phyloP scores from a whole-genome alignment of 176 grass and related monocot genomes.

The Paspalum vaginatum region DNA sequence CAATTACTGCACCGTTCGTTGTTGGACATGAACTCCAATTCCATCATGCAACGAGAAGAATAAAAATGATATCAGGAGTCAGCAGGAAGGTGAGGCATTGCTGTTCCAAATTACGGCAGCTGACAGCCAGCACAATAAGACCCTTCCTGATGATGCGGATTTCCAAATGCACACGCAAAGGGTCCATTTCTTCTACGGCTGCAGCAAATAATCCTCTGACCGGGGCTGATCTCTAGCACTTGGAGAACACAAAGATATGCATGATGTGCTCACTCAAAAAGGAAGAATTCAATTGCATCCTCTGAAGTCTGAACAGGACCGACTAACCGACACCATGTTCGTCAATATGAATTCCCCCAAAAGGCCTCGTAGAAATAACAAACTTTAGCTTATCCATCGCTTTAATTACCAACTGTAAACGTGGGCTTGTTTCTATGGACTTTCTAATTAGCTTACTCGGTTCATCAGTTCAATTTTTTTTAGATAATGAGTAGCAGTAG shows the following conservation, averaged over 20 bases:
- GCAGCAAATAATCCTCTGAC: neutral
- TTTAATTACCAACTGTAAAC: neutral
- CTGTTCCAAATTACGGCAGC: neutral
- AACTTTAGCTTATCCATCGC: neutral
- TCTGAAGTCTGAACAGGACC: neutral
- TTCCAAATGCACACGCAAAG: neutral
- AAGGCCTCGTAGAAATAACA: neutral
- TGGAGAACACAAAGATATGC: too few species aligned
- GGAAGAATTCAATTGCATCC: neutral
- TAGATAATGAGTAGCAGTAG: too few species aligned
- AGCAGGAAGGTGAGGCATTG: conserved; percentile 12
- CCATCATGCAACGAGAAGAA: conserved; percentile 5
- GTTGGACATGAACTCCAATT: neutral
- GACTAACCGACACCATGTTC: conserved; percentile 8
- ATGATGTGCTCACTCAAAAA: neutral
- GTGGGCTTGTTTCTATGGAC: neutral
- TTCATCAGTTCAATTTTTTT: too few species aligned
- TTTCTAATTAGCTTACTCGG: neutral
- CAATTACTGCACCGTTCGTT: neutral
- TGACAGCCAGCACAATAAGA: too few species aligned
- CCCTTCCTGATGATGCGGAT: neutral
- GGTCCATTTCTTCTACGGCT: neutral
- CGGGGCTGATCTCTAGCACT: too few species aligned
- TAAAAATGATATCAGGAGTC: neutral
- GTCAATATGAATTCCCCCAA: conserved; percentile 5